Conservation (phyloP, 2,329 filamentous ascomycete species). For the Aspergillus neoniger region DNA sequence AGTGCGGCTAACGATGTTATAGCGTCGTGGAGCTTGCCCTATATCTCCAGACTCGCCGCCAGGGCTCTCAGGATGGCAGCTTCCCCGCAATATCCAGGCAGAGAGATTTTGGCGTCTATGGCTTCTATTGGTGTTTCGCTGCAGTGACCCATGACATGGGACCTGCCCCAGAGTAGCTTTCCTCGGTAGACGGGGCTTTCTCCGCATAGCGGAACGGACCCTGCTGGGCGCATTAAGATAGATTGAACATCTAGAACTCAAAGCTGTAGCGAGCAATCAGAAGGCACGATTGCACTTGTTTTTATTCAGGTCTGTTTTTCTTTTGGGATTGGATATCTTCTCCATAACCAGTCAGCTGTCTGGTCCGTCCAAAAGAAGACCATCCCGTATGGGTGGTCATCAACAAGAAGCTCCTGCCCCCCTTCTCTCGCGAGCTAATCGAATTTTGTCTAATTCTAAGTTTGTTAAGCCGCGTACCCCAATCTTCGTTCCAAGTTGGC, state of each 20-base stretch:
- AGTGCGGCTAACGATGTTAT: not conserved
- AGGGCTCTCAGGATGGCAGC: not conserved
- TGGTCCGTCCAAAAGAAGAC: not conserved
- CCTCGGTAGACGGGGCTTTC: conserved; percentile 2
- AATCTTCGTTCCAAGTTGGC: not conserved
- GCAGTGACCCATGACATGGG: not conserved
- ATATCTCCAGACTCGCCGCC: not conserved
- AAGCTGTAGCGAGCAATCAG: not conserved
- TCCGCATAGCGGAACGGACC: conserved; percentile 10
- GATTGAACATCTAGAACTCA: not conserved
- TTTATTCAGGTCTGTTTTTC: not conserved
- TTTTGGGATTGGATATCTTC: not conserved
- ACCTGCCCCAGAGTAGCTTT: not conserved
- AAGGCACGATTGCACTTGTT: not conserved
- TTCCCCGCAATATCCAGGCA: not conserved
- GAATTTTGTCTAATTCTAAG: not conserved
- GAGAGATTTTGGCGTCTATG: not conserved
- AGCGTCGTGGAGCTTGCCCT: not conserved
- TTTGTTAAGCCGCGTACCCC: not conserved
- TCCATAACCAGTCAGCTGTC: not conserved
- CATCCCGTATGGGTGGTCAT: not conserved
- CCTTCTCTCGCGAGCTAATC: not conserved
- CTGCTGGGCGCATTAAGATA: not conserved
- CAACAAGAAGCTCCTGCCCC: not conserved
- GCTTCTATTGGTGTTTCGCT: not conserved